Evolutionary conservation across 2,329 filamentous ascomycete genomes (phyloP), one percentile per base, ranked within the genome.

Genomic region (Dryadomyces sulphureus): DNA sequence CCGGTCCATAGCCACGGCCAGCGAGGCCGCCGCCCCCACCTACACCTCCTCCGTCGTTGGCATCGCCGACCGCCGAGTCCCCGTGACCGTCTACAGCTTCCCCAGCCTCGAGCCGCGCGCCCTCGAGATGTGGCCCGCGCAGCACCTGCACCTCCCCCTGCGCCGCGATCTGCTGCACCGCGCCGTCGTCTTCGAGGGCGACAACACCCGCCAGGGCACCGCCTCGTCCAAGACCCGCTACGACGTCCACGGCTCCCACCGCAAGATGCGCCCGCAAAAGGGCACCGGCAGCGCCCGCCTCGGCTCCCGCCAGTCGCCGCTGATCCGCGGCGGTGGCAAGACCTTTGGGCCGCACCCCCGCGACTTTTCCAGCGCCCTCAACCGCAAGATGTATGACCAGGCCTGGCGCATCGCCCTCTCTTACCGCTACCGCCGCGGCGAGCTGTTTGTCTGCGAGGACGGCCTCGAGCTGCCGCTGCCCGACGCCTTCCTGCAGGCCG

Each of bases 331-430:
- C 53, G 92, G 92, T 63, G 90, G 88, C 64, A 90, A 93, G 55
- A 70, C 79, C 0, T 86, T 88, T 58, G 92, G 92, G n/a, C 92
- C 92, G 24, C 81, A 89, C 56, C 89, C 89, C 22, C 76, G 92
- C 60, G 87, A 96, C 66, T 98, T 98, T 60, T 77, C 77, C 49
- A 93, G 89, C 20, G 74, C 75, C 16, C 70, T 98, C 46, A 88
- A 83, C 56, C 74, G 75, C 59, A 96, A 96, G 68, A 77, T 94
- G 41, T 98, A 98, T 67, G 89, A 96, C 64, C 73, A 93, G 56
- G 92, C 92, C 9, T 96, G 87, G 86, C 79, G 92, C 59, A 96
- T 84, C 38, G 92, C 92, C 11, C 73, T 98, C 53, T 92, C 84
- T 58, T 94, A 94, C 68, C 79, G 92, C 49, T 96, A 92, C 65